Evolutionary conservation across 768 basidiomycete genomes (phyloP).

Genomic region (Kwoniella heveanensis): DNA sequence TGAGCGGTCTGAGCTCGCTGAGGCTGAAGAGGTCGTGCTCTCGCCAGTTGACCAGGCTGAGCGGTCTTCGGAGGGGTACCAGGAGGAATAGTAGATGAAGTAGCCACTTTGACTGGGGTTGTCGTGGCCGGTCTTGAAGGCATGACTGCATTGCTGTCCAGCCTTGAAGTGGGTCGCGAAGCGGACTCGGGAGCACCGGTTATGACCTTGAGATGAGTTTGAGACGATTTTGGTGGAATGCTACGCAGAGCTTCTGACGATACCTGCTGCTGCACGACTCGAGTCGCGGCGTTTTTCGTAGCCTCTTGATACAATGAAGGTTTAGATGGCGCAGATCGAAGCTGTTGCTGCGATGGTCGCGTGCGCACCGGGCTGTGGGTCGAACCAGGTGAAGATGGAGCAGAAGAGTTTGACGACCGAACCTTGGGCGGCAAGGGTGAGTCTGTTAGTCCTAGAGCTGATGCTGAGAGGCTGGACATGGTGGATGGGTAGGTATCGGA

Average conservation of each 20-base stretch:
- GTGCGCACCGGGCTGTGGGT: constrained; percentile 2
- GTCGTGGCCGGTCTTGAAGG: not conserved
- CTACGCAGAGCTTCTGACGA: not conserved
- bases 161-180: constrained; percentile 1
- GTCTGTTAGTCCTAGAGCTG: constrained; percentile 38
- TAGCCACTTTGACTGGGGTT: constrained; percentile 2
- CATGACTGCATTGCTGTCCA: not conserved
- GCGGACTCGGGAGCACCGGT: not conserved
- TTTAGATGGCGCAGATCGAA: constrained; percentile 7
- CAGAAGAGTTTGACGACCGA: constrained; percentile 4
- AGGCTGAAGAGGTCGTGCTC: constrained; percentile 1
- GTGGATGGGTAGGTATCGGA: constrained; percentile 41
- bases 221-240: not conserved
- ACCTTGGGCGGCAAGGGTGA: constrained; percentile 24
- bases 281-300: constrained; percentile 14
- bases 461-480: constrained; percentile 32
- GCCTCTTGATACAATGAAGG: constrained; percentile 17
- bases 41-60: not conserved
- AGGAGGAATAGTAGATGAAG: not conserved
- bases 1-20: constrained; percentile 5
- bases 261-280: not conserved
- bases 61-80: not conserved
- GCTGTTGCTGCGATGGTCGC: constrained; percentile 1
- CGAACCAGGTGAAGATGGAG: not conserved
- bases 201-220: not conserved